Evolutionary conservation across 148 eudicot species (phyloP), one percentile per base, ranked within the genome.

Genomic region (Rheum nobile): DNA sequence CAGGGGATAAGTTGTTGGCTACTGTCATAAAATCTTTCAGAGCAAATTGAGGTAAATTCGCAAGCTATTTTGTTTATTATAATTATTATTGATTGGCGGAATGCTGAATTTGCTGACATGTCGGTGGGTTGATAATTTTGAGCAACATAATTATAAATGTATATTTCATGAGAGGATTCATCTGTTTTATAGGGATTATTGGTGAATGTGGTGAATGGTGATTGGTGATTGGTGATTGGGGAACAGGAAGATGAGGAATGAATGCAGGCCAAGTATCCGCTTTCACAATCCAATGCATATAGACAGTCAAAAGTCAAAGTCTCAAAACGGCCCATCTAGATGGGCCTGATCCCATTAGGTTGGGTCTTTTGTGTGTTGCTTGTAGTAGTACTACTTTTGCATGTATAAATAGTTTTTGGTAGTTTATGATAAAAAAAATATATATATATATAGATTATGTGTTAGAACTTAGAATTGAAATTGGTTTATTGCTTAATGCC

Each of bases 1-100:
- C 86, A 10, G 88, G 88, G 43, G 88, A 87, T 76, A 72, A 76
- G 65, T 52, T 84, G 19, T 70, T 87, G 32, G 72, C 73, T 2
- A 43, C 81, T 61, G 82, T 82, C 0, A 82, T 86, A 26, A 84
- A 79, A 74, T 76, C 83, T 17, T 80, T 81, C 59, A 80, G 74
- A 77, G 72, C 46, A 52, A 34, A 63, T 63, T 63, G 39, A 63
- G 69, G 69, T 63, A 63, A 32, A 63, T 6, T 22, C 21, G 1
- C 14, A 17, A 13, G 17, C 17, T 63, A 9, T 28, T 6, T 31
- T 31, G 16, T 32, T 29, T 31, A 14, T 4, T 1, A 28, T 59
- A 26, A 12, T 9, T 26, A 59, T 14, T 32, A 13, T 17, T 61
- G 10, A 22, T 14, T 44, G 48, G 65, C 10, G 2, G 16, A n/a